These are phyloP conservation scores for Taxillus chinensis DNA, from an alignment of 164 flowering plant species.

Conservation along the genomic window DNA sequence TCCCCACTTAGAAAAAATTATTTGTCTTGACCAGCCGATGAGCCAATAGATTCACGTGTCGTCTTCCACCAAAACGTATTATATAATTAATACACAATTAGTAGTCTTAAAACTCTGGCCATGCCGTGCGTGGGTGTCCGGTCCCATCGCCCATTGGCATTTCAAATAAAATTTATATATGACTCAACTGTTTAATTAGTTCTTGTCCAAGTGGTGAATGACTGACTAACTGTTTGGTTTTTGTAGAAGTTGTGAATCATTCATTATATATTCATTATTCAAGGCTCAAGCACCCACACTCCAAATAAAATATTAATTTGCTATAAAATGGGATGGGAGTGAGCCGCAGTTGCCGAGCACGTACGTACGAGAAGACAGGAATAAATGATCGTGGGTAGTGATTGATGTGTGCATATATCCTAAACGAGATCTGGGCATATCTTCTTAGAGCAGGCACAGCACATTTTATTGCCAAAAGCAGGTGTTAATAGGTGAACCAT, in stretches of 20 bases:
- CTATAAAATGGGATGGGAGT: constrained; percentile 13
- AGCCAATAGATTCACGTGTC: constrained; percentile 36
- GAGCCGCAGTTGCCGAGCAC: constrained; percentile 29
- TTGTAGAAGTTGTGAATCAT: constrained; percentile 29
- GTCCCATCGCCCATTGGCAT: constrained; percentile 33
- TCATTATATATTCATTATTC: constrained; percentile 9
- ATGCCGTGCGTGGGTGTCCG: constrained; percentile 19
- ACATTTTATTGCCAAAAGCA: constrained; percentile 35
- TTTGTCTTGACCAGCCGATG: constrained; percentile 29
- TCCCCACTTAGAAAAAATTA: constrained; percentile 24
- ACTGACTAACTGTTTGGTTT: constrained; percentile 1
- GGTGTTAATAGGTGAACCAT: constrained; percentile 42
- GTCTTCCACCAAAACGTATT: constrained; percentile 14
- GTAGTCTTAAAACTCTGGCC: constrained; percentile 2
- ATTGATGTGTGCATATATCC: constrained; percentile 59
- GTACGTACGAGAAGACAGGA: too few species aligned
- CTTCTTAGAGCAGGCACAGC: constrained; percentile 50
- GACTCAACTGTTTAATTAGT: constrained; percentile 4
- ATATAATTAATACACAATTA: constrained; percentile 9
- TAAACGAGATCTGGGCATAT: constrained; percentile 61
- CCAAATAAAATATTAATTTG: constrained; percentile 10
- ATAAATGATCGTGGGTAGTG: constrained; percentile 62
- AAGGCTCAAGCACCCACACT: constrained; percentile 14
- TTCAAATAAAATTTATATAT: constrained; percentile 6
- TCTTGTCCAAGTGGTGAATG: constrained; percentile 25